Conservation (phyloP, 1,139 yeast species). For the Diutina siamensis region DNA sequence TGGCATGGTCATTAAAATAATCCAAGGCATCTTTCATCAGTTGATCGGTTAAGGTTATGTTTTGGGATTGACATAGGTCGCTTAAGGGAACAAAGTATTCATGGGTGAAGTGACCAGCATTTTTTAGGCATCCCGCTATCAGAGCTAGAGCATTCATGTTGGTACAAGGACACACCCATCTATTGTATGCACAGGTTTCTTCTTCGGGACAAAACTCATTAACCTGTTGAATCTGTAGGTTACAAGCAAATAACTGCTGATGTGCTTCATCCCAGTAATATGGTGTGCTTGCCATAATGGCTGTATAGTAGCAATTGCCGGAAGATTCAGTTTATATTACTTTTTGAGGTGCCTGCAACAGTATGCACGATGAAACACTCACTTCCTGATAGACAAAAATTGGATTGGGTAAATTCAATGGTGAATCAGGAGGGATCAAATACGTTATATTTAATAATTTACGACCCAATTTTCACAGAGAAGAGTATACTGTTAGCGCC, state of each 20-base stretch:
- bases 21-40: not conserved
- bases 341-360: too few species aligned
- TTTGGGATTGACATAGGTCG: not conserved
- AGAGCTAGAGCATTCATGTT: not conserved
- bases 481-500: too few species aligned
- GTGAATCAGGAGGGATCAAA: too few species aligned
- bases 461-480: too few species aligned
- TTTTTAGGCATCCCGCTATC: not conserved
- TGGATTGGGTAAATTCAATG: too few species aligned
- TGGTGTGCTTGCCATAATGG: not conserved
- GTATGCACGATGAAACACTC: too few species aligned
- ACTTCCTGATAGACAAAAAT: too few species aligned
- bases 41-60: not conserved
- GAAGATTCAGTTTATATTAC: too few species aligned
- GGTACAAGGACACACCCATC: slow-evolving; percentile 1
- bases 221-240: not conserved
- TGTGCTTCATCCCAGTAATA: slow-evolving; percentile 4
- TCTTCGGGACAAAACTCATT: not conserved
- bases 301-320: too few species aligned
- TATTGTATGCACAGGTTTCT: not conserved
- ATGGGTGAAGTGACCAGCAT: not conserved
- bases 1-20: not conserved
- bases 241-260: slow-evolving; percentile 1
- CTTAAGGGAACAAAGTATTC: not conserved
- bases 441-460: too few species aligned